Conservation (phyloP, 225 moss, liverwort and hornwort species). For the Rhytidiadelphus loreus region DNA sequence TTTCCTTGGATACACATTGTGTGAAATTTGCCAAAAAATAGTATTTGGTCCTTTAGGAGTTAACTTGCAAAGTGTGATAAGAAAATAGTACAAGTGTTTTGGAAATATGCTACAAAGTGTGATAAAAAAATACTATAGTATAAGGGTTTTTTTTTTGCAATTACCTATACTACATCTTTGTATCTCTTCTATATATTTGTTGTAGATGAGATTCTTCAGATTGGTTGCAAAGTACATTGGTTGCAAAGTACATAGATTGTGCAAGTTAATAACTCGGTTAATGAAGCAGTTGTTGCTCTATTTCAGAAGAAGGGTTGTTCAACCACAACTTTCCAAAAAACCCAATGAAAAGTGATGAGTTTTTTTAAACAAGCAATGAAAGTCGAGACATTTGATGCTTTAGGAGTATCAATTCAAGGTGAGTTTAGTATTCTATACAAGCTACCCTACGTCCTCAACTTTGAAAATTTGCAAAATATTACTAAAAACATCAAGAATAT, state of each 20-base stretch:
- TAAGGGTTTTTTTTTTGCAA: not conserved
- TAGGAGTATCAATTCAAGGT: not conserved
- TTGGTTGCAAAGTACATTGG: not conserved
- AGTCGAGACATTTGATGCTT: not conserved
- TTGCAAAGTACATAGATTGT: not conserved
- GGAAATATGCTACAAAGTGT: too few species aligned
- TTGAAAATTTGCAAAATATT: not conserved
- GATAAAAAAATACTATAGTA: too few species aligned
- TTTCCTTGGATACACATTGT: too few species aligned
- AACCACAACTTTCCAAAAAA: not conserved
- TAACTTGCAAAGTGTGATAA: too few species aligned
- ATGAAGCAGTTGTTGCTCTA: not conserved
- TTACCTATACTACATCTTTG: not conserved
- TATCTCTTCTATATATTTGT: not conserved
- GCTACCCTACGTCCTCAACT: not conserved
- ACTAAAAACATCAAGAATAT: not conserved
- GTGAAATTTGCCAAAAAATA: too few species aligned
- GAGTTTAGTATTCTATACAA: not conserved
- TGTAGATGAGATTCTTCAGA: rapidly evolving
- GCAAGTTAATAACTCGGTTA: too few species aligned
- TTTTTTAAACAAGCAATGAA: not conserved
- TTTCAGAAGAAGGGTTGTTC: not conserved
- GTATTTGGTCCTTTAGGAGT: too few species aligned
- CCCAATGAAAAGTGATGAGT: not conserved
- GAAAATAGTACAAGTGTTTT: too few species aligned